Percentiles rank a stretch among this genome's conserved stretches.
Conservation (phyloP, 2,329 filamentous ascomycete genomes). For the Ophiocordyceps australis region DNA sequence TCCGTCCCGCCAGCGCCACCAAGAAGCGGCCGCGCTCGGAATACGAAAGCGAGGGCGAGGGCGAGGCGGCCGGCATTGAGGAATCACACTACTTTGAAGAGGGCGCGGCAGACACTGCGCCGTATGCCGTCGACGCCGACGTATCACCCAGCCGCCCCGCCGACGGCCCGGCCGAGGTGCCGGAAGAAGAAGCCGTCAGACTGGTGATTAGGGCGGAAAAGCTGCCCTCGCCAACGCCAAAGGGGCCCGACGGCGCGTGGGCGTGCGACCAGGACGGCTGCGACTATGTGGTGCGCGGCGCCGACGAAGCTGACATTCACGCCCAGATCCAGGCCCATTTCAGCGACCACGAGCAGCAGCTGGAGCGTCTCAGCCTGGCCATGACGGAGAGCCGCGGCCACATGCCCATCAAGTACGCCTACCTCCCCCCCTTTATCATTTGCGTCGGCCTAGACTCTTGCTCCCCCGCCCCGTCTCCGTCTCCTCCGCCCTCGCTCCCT, state of each 20-base stretch:
- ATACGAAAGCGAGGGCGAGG: constrained; percentile 19
- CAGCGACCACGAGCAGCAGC: constrained; percentile 36
- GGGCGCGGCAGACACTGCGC: no score
- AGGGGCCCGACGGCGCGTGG: constrained; percentile 47
- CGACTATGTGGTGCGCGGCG: constrained; percentile 41
- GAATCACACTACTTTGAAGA: constrained; percentile 14
- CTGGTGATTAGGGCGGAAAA: constrained; percentile 30
- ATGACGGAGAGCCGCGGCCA: constrained; percentile 38
- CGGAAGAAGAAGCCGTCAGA: constrained; percentile 11
- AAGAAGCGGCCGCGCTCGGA: constrained; percentile 25
- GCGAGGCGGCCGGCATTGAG: constrained; percentile 15
- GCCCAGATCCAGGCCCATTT: constrained; percentile 42
- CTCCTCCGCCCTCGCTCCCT: neutral
- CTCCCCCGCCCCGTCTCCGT: constrained; percentile 1
- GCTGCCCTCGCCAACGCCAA: constrained; percentile 26
- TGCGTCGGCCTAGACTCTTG: constrained; percentile 9
- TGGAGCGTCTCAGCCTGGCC: constrained; percentile 29
- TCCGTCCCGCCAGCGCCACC: constrained; percentile 20
- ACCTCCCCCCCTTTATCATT: constrained; percentile 15
- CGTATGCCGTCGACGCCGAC: constrained; percentile 11
- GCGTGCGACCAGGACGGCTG: constrained; percentile 47
- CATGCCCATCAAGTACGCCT: constrained; percentile 36
- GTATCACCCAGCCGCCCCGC: constrained; percentile 4
- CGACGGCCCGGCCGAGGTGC: constrained; percentile 1
- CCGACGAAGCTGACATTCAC: constrained; percentile 35